Conservation (phyloP, 176 grass and related monocot species). For the Carex scoparia region DNA sequence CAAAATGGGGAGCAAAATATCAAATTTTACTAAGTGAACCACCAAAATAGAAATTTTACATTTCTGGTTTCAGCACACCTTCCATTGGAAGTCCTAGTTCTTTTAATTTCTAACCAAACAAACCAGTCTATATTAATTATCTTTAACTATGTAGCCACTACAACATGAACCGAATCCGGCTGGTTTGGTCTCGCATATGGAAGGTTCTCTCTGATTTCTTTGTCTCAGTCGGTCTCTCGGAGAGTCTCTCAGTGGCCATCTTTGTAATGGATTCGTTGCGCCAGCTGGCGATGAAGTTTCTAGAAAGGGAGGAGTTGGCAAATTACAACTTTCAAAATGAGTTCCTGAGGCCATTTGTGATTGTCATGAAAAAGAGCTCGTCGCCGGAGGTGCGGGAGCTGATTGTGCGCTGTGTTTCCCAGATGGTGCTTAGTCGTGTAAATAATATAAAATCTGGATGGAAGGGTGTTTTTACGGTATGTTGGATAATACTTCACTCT, state of each 20-base stretch:
- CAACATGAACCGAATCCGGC: conserved; percentile 80
- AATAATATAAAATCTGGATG: conserved; percentile 96
- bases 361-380: conserved; percentile 85
- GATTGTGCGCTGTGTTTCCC: conserved; percentile 93
- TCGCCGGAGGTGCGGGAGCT: conserved; percentile 83
- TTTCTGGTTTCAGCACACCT: neutral
- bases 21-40: neutral
- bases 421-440: conserved; percentile 91
- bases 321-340: conserved; percentile 99
- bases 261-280: conserved; percentile 97
- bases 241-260: conserved; percentile 94
- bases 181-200: conserved; percentile 98
- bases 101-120: conserved; percentile 16
- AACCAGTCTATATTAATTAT: conserved; percentile 11
- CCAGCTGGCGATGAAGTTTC: conserved; percentile 95
- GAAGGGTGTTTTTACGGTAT: conserved; percentile 95
- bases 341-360: conserved; percentile 83
- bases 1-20: neutral
- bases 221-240: conserved; percentile 85
- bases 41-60: neutral
- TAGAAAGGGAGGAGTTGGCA: conserved; percentile 91
- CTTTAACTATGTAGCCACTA: conserved; percentile 75
- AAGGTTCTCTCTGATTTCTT: conserved; percentile 89
- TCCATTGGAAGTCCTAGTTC: neutral
- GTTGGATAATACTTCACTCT: neutral